phyloP scores from a whole-genome alignment of 306 rosid genomes.

The Vigna mungo region DNA sequence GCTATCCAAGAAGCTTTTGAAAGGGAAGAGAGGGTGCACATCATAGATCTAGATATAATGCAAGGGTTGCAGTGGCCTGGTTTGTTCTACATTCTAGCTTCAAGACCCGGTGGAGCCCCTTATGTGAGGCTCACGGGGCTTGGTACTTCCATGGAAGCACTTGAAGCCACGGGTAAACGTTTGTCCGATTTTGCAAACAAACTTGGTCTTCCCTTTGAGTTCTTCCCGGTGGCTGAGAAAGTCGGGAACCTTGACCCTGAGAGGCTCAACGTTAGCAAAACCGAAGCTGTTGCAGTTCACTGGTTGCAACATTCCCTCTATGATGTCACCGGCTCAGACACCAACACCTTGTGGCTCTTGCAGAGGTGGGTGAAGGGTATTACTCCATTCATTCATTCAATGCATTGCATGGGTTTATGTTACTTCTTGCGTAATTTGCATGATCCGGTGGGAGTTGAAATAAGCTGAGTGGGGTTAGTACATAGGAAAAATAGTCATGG shows the following conservation, averaged over 20 bases:
- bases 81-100: slow-evolving; percentile 86
- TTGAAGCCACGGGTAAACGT: slow-evolving; percentile 92
- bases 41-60: slow-evolving; percentile 95
- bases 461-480: slow-evolving; percentile 29
- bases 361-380: slow-evolving; percentile 68
- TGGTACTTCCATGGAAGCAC: slow-evolving; percentile 83
- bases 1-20: slow-evolving; percentile 98
- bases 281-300: slow-evolving; percentile 98
- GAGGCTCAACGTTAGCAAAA: slow-evolving; percentile 71
- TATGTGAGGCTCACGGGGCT: slow-evolving; percentile 88
- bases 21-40: slow-evolving; percentile 88
- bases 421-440: slow-evolving; percentile 12
- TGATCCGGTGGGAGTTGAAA: slow-evolving; percentile 5
- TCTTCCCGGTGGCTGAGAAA: slow-evolving; percentile 84
- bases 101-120: slow-evolving; percentile 95
- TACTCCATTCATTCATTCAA: background rate
- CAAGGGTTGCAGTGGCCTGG: slow-evolving; percentile 99
- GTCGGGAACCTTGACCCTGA: slow-evolving; percentile 84
- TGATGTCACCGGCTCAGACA: slow-evolving; percentile 94
- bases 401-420: slow-evolving; percentile 28
- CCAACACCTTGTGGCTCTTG: slow-evolving; percentile 89
- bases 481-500: slow-evolving; percentile 28
- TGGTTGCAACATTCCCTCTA: slow-evolving; percentile 98
- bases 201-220: slow-evolving; percentile 91
- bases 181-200: slow-evolving; percentile 86